Evolutionary conservation across 108 stramenopile species (phyloP).

Genomic region (Cylindrotheca closterium): DNA sequence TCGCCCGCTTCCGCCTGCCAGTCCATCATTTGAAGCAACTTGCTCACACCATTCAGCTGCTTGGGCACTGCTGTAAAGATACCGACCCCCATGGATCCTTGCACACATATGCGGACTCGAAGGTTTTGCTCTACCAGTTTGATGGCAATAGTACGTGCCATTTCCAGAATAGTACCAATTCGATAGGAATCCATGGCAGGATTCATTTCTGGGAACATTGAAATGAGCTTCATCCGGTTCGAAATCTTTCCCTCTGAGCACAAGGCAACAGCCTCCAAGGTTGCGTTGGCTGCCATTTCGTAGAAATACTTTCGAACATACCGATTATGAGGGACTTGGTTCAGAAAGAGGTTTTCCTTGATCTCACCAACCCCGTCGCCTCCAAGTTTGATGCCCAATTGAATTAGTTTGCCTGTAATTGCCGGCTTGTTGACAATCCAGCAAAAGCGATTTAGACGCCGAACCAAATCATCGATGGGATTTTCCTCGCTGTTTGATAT

Average conservation of each 20-base stretch:
- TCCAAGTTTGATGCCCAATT: constrained; percentile 76
- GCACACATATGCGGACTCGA: constrained; percentile 80
- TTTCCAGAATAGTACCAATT: constrained; percentile 81
- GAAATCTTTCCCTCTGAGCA: constrained; percentile 65
- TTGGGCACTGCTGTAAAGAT: constrained; percentile 86
- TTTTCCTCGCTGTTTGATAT: constrained; percentile 20
- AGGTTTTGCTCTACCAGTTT: constrained; percentile 77
- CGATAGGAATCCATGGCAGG: constrained; percentile 84
- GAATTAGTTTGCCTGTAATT: constrained; percentile 79
- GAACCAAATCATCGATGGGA: constrained; percentile 69
- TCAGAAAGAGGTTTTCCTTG: constrained; percentile 73
- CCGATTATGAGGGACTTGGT: constrained; percentile 88
- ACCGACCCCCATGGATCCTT: constrained; percentile 84
- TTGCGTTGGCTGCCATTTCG: constrained; percentile 68
- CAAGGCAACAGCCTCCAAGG: constrained; percentile 62
- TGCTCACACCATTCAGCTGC: constrained; percentile 74
- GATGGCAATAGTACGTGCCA: constrained; percentile 70
- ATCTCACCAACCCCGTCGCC: constrained; percentile 50
- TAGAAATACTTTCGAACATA: constrained; percentile 85
- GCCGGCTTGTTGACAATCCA: constrained; percentile 61
- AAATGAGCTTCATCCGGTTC: constrained; percentile 77
- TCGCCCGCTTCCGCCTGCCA: constrained; percentile 80
- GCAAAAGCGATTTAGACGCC: constrained; percentile 69
- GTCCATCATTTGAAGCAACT: constrained; percentile 82
- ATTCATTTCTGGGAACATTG: constrained; percentile 88